Evolutionary conservation across 2,329 filamentous ascomycete species (phyloP), one percentile per base, ranked within the genome.

Genomic region (Cordyceps fumosorosea): DNA sequence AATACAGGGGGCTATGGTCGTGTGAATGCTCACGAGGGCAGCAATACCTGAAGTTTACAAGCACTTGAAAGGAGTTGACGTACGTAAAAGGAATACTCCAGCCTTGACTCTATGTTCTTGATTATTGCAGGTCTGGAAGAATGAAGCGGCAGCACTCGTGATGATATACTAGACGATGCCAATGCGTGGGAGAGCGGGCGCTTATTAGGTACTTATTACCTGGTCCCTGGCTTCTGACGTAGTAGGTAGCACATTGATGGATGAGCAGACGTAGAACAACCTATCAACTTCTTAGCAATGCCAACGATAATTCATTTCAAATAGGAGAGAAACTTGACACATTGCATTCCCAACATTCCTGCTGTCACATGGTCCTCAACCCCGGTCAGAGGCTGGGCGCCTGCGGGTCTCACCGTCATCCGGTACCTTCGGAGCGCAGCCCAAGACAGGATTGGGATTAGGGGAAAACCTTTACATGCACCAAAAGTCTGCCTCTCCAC

Each of bases 391-490:
- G 40, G 40, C 40, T 44, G 40, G 40, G 40, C 16, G 18, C 40
- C 3, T 7, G 40, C 40, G 14, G 40, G 40, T 44, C 18, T n/a
- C 40, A n/a, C 16, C 16, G 40, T 44, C 40, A 44, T 44, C 40
- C 40, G 40, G 40, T 44, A 44, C 40, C 16, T 44, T 47, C n/a
- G 48, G 20, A n/a, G 22, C 8, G 3, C 37, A 2, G 16, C 14
- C 55, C 18, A 40, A 45, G 44, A n/a, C 42, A 29, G 40, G 54
- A 34, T 56, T 56, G n/a, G 40, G 54, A 22, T 56, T 56, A 56
- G 54, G 54, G 54, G 42, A 58, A 58, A 58, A 58, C 32, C 45
- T 58, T 51, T 47, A 29, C n/a, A n/a, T 12, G 32, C 32, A 5
- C 42, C 16, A 56, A 29, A 29, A 29, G 29, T n/a, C 44, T 26